phyloP scores from a whole-genome alignment of 1,139 yeast genomes.

The Taphrina confusa region DNA sequence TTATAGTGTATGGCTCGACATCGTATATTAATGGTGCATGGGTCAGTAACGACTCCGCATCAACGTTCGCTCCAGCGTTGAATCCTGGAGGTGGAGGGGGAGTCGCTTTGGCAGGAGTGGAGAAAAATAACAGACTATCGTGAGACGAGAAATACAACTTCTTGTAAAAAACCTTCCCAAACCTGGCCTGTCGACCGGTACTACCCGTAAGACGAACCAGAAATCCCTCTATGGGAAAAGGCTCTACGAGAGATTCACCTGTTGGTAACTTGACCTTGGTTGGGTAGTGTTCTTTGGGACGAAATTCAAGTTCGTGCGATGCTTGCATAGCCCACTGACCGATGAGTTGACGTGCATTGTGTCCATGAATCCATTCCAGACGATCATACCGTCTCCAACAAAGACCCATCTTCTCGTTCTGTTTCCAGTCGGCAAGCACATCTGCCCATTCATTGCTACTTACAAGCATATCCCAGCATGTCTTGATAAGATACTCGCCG shows the following conservation, averaged over 20 bases:
- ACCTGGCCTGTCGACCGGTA: slow-evolving; percentile 51
- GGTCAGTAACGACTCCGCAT: background rate
- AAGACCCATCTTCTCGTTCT: slow-evolving; percentile 52
- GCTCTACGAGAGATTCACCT: slow-evolving; percentile 51
- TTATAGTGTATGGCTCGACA: slow-evolving; percentile 50
- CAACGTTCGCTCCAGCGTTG: background rate
- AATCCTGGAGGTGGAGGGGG: slow-evolving; percentile 44
- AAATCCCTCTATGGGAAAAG: slow-evolving; percentile 75
- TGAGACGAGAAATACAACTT: slow-evolving; percentile 65
- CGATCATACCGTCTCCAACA: slow-evolving; percentile 71
- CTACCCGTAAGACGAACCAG: slow-evolving; percentile 60
- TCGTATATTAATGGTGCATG: slow-evolving; percentile 11
- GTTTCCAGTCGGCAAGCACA: slow-evolving; percentile 43
- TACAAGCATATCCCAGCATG: slow-evolving; percentile 44
- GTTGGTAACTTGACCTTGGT: slow-evolving; percentile 40
- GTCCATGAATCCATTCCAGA: slow-evolving; percentile 70
- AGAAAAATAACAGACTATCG: slow-evolving; percentile 62
- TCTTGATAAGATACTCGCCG: slow-evolving; percentile 42
- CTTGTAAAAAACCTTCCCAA: slow-evolving; percentile 55
- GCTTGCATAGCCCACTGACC: slow-evolving; percentile 52
- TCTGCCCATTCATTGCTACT: slow-evolving; percentile 42
- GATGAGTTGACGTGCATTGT: slow-evolving; percentile 54
- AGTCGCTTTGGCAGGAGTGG: slow-evolving; percentile 56
- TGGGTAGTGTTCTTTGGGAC: slow-evolving; percentile 57
- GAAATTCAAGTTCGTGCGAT: slow-evolving; percentile 59